Evolutionary conservation across 306 rosid species (phyloP).

Genomic region (Castanopsis chinensis): DNA sequence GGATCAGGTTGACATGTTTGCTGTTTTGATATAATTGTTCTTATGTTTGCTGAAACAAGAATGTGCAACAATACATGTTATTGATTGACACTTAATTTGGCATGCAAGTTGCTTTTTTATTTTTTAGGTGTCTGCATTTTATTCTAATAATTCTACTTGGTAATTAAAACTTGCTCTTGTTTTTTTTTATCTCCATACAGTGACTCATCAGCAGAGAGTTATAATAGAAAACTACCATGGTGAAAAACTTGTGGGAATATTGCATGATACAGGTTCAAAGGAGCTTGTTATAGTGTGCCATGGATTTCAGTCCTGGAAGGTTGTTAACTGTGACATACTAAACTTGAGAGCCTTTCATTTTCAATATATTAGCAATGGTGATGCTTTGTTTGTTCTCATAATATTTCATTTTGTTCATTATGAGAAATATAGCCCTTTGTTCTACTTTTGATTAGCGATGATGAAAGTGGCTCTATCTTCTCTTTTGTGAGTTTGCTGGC

Average conservation of each 20-base stretch:
- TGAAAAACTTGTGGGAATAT: slow-evolving; percentile 76
- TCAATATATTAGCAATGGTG: background rate
- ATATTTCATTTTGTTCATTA: too few relatives aligned
- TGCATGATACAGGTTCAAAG: slow-evolving; percentile 61
- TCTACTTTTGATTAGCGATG: too few relatives aligned
- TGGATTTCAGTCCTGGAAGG: slow-evolving; percentile 90
- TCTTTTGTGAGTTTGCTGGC: too few relatives aligned
- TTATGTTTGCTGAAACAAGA: background rate
- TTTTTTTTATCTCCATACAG: slow-evolving; percentile 17
- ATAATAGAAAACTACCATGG: slow-evolving; percentile 46
- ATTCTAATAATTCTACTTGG: background rate
- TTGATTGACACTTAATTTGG: background rate
- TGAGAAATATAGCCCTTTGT: too few relatives aligned
- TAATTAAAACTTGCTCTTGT: background rate
- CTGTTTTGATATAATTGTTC: background rate
- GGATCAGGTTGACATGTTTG: background rate
- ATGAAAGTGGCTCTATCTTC: too few relatives aligned
- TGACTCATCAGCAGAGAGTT: slow-evolving; percentile 33
- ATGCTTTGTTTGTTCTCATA: background rate
- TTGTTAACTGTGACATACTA: slow-evolving; percentile 14
- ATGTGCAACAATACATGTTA: background rate
- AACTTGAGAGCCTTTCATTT: background rate
- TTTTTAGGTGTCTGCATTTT: background rate
- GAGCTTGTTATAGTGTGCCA: slow-evolving; percentile 74
- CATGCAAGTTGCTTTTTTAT: background rate